A percentile compares a stretch with the other conserved stretches of the same genome.
Evolutionary conservation across 768 basidiomycete genomes (phyloP).

Genomic region (Lactifluus hygrophoroides): DNA sequence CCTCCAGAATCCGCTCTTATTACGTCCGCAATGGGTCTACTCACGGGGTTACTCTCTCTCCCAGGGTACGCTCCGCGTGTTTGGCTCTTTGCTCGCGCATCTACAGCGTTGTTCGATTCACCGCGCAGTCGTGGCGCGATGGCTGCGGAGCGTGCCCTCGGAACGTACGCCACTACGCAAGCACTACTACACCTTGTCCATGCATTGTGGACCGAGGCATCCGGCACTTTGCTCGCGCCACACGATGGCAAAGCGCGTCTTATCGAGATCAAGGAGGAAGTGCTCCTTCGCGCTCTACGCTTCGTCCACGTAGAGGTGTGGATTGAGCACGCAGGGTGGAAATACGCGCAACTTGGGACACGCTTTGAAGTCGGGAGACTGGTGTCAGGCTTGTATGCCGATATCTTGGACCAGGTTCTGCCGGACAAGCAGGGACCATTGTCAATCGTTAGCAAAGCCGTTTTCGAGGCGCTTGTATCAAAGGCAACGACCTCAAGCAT

Average conservation of each 20-base stretch:
- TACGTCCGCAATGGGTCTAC: conserved; percentile 73
- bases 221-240: conserved; percentile 39
- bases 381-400: conserved; percentile 56
- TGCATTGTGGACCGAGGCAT: conserved; percentile 66
- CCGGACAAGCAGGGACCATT: conserved; percentile 52
- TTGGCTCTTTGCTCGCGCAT: conserved; percentile 82
- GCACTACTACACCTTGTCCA: conserved; percentile 70
- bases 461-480: conserved; percentile 64
- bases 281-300: conserved; percentile 63
- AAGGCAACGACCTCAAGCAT: conserved; percentile 75
- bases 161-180: conserved; percentile 76
- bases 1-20: conserved; percentile 54
- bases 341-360: conserved; percentile 72
- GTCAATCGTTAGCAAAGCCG: conserved; percentile 46
- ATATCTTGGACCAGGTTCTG: conserved; percentile 56
- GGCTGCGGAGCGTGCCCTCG: conserved; percentile 58
- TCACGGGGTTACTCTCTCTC: conserved; percentile 65
- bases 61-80: conserved; percentile 74
- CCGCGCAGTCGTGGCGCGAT: conserved; percentile 54
- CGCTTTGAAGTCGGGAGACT: conserved; percentile 74
- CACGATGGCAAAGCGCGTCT: conserved; percentile 50
- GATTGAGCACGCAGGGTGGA: conserved; percentile 81
- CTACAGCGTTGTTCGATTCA: conserved; percentile 69
- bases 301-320: conserved; percentile 86
- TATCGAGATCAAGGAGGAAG: conserved; percentile 74